phyloP scores from a whole-genome alignment of 768 basidiomycete species.

The Pleurotus djamor region DNA sequence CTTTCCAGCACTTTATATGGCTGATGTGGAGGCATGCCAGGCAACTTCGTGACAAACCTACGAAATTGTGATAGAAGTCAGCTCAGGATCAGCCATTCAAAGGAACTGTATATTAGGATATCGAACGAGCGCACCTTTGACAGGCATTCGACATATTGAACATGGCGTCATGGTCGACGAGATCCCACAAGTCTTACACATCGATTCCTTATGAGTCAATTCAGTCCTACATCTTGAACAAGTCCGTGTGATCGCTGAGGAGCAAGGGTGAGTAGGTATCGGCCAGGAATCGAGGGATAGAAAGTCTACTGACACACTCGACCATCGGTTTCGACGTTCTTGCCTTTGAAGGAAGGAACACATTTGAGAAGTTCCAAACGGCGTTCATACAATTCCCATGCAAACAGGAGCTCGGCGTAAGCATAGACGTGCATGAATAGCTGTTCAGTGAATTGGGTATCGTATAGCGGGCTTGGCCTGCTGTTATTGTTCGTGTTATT shows the following conservation, averaged over 20 bases:
- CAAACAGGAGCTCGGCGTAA: conserved; percentile 74
- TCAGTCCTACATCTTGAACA: conserved; percentile 42
- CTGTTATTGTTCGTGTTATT: too few relatives aligned
- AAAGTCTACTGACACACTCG: conserved; percentile 28
- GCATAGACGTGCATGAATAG: conserved; percentile 50
- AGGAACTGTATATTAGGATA: too few relatives aligned
- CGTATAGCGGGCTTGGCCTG: background rate
- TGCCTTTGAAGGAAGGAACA: conserved; percentile 28
- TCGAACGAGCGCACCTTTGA: conserved; percentile 48
- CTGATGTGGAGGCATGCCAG: conserved; percentile 1
- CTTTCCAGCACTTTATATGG: background rate
- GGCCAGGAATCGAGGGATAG: conserved; percentile 5
- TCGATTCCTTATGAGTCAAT: conserved; percentile 26
- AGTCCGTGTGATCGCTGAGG: conserved; percentile 41
- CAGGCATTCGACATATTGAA: conserved; percentile 73
- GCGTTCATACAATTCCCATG: conserved; percentile 72
- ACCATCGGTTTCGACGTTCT: conserved; percentile 16
- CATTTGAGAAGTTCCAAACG: conserved; percentile 73
- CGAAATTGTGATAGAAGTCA: background rate
- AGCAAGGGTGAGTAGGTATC: background rate
- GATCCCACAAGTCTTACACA: conserved; percentile 42
- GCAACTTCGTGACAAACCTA: conserved; percentile 2
- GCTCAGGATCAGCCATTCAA: background rate
- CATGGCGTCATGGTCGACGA: conserved; percentile 51
- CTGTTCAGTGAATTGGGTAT: background rate